Evolutionary conservation across 495 filamentous ascomycete genomes (phyloP), one percentile per base, ranked within the genome.

Genomic region (Tetracladium setigerum): DNA sequence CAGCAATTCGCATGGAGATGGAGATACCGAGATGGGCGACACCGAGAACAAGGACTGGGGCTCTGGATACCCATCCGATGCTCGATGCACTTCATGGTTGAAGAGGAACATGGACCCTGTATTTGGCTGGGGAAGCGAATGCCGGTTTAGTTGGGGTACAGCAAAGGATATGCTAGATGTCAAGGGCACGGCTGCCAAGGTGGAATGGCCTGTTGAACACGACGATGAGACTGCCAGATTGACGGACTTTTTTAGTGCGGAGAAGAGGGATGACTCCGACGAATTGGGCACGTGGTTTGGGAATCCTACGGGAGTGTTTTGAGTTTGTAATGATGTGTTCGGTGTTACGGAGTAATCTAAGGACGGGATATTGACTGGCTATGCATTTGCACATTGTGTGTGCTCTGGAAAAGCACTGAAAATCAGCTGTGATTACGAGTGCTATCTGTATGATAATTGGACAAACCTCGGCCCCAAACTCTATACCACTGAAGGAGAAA

Each of bases 121-220:
- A 0, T 98, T 97, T 69, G 92, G 92, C 12, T 98, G 94, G 94
- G 87, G 89, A 1, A 80, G 75, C 16, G 88, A 95, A 66, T 90
- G 86, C 58, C 74, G 92, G 30, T 96, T 96, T 52, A 92, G 87
- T 58, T 98, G 92, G 92, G 85, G 86, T 6, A 96, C 92, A 1
- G 86, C 84, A 9, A 97, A 89, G 62, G 89, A 96, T 61, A 78
- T 96, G 79, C 62, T 98, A 1, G 94, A 97, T 47, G 58, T 63
- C 18, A 73, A 77, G 48, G 62, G 70, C 22, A 75, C 75, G 72
- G 62, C 18, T 65, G 77, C 12, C 30, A 82, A 74, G 49, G 84
- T 94, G 1, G 89, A 95, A 32, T 98, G 92, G 92, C 86, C 88
- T 0, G 69, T 63, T 5, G 83, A 85, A 11, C 81, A 84, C 0